Evolutionary conservation across 1,284 basidiomycete species (phyloP).

Genomic region (Apiotrichum porosum): DNA sequence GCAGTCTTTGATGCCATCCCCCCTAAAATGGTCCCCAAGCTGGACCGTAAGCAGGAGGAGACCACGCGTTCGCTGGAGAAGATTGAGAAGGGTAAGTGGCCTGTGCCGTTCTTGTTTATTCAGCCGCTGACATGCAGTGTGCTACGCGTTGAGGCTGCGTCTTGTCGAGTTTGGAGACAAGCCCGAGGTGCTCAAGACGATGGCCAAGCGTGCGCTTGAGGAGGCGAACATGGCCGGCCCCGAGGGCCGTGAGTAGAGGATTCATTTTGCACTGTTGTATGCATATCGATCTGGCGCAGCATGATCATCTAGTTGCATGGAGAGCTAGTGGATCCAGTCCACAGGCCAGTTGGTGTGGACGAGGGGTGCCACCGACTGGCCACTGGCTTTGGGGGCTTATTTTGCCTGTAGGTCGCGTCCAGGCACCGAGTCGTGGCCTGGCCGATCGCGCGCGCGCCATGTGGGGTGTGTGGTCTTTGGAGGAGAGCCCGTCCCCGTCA

Average conservation of each 20-base stretch:
- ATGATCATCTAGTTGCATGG: background rate
- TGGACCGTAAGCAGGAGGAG: slow-evolving; percentile 82
- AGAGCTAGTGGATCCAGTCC: background rate
- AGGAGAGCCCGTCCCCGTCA: too few relatives aligned
- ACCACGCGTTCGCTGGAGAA: slow-evolving; percentile 82
- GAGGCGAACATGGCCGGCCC: slow-evolving; percentile 29
- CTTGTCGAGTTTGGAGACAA: slow-evolving; percentile 47
- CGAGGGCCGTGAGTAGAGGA: background rate
- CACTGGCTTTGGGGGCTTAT: too few relatives aligned
- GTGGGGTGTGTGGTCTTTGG: too few relatives aligned
- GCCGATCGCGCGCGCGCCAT: too few relatives aligned
- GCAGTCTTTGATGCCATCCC: slow-evolving; percentile 39
- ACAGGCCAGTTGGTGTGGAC: too few relatives aligned
- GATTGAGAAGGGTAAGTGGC: slow-evolving; percentile 77
- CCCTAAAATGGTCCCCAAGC: slow-evolving; percentile 46
- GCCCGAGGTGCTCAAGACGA: slow-evolving; percentile 44
- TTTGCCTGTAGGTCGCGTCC: too few relatives aligned
- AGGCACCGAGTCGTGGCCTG: too few relatives aligned
- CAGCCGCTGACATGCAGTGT: slow-evolving; percentile 27
- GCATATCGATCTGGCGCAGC: background rate
- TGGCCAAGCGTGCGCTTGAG: slow-evolving; percentile 46
- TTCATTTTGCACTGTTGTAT: background rate
- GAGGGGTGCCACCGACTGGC: too few relatives aligned
- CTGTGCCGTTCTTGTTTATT: background rate
- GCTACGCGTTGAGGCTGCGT: slow-evolving; percentile 45